Evolutionary conservation across 805 yeast genomes (phyloP), one percentile per base, ranked within the genome.

Genomic region (Maudiozyma pseudohumilis): DNA sequence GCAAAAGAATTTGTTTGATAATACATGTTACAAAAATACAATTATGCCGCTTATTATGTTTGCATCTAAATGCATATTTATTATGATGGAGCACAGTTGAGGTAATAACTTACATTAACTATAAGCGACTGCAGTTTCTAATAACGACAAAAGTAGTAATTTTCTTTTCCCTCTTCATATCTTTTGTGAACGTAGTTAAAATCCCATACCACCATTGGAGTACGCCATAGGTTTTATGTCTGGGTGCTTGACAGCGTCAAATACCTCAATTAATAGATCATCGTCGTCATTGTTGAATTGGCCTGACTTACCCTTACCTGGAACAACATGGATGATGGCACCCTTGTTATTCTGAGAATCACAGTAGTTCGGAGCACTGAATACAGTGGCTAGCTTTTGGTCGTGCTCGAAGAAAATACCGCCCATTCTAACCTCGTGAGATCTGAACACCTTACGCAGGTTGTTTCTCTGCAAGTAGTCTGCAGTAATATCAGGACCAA

Each of bases 281-380:
- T 65, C 65, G 15, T 68, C 71, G 30, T 66, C 70, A 45, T 73
- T 68, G 9, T 56, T 55, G 6, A 60, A 51, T 40, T 68, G 67
- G 13, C 65, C 68, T 29, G 50, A 30, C 6, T 45, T 39, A 36
- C 42, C 64, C 23, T 69, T 61, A 10, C 56, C 56, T 19, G 64
- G 64, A 6, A 52, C 53, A 47, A 89, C 72, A 52, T 87, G 82
- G 42, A 92, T 80, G 39, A 82, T 81, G 8, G 94, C 97, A 37
- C 96, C 99, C 46, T 75, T 60, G 60, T 92, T 92, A 11, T 94
- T 95, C 39, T 85, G 87, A 12, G 80, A 66, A 57, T 92, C 99
- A 65, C 97, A 89, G 61, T 89, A 89, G 59, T 92, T 89, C 25
- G 99, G 99, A 0, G 99, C 99, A 60, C 94, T 80, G 60, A 92